Percentiles rank a stretch among this genome's conserved stretches.
These are phyloP conservation scores for Ceratobasidium sp. DNA, from an alignment of 1,284 basidiomycete genomes.

Conservation along the genomic window DNA sequence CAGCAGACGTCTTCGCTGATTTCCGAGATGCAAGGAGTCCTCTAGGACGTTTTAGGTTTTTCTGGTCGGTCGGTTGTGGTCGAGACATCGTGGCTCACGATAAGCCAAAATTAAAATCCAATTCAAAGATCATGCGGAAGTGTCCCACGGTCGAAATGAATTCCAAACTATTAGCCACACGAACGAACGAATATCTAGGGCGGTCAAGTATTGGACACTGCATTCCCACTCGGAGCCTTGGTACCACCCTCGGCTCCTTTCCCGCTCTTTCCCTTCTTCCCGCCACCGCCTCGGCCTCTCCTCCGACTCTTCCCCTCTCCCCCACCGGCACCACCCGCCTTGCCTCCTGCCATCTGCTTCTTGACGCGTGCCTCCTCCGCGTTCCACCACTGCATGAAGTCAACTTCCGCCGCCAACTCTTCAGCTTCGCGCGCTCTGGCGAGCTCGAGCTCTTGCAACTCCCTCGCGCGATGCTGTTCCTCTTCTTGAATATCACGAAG, in stretches of 20 bases:
- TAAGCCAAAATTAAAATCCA: slow-evolving; percentile 34
- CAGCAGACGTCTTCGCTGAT: not conserved
- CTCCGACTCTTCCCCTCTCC: slow-evolving; percentile 37
- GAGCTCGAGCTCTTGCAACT: slow-evolving; percentile 46
- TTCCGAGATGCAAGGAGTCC: slow-evolving; percentile 33
- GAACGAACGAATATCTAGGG: too few species aligned
- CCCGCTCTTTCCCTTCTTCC: slow-evolving; percentile 30
- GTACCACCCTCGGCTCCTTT: slow-evolving; percentile 45
- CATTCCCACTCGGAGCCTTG: not conserved
- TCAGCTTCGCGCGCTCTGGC: slow-evolving; percentile 50
- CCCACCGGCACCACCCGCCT: slow-evolving; percentile 10
- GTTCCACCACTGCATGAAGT: slow-evolving; percentile 89
- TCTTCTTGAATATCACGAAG: slow-evolving; percentile 89
- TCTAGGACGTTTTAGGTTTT: slow-evolving; percentile 31
- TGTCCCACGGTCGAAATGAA: too few species aligned
- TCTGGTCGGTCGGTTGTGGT: slow-evolving; percentile 11
- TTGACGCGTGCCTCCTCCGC: slow-evolving; percentile 80
- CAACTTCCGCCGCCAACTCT: slow-evolving; percentile 73
- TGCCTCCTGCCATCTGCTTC: slow-evolving; percentile 55
- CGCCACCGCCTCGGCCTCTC: slow-evolving; percentile 42
- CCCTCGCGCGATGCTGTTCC: slow-evolving; percentile 61
- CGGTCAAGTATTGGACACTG: not conserved
- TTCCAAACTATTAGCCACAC: too few species aligned
- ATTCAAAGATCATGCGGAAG: not conserved
- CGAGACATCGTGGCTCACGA: not conserved